Conservation (phyloP, 352 stramenopile genomes). For the Phytopythium ostracodes region DNA sequence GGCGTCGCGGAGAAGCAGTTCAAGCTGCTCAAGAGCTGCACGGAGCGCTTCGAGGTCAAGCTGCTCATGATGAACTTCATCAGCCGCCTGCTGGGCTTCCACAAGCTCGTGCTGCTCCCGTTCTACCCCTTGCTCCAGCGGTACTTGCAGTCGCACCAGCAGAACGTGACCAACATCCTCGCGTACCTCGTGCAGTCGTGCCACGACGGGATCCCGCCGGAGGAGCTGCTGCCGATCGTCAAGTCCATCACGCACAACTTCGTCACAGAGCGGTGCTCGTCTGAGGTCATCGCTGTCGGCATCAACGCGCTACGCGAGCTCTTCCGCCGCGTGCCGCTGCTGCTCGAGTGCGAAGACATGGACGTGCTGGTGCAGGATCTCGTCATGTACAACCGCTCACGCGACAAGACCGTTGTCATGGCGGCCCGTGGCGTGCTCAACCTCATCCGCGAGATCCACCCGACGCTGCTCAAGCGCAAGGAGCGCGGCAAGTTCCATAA, state of each 20-base stretch:
- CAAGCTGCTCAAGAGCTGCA: conserved; percentile 87
- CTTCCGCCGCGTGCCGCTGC: conserved; percentile 91
- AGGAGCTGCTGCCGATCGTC: conserved; percentile 95
- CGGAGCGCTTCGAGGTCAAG: conserved; percentile 91
- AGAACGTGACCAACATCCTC: conserved; percentile 93
- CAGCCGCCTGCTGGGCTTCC: conserved; percentile 94
- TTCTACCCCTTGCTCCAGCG: conserved; percentile 97
- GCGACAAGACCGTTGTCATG: conserved; percentile 97
- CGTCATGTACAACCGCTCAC: conserved; percentile 94
- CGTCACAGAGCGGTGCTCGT: conserved; percentile 94
- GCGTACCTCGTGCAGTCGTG: conserved; percentile 97
- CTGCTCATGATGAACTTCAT: conserved; percentile 99
- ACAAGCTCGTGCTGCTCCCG: conserved; percentile 95
- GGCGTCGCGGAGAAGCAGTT: conserved; percentile 93
- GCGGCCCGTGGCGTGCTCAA: conserved; percentile 95
- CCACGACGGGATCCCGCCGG: conserved; percentile 96
- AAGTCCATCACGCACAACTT: conserved; percentile 99
- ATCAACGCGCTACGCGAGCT: conserved; percentile 97
- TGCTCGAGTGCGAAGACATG: conserved; percentile 92
- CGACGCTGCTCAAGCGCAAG: conserved; percentile 94
- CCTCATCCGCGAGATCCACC: conserved; percentile 95
- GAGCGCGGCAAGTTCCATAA: conserved; percentile 93
- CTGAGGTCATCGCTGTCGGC: conserved; percentile 96
- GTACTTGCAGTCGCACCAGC: conserved; percentile 86
- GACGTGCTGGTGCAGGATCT: conserved; percentile 91